Base-by-base conservation (phyloP, 73 alveolate genomes). In the Uronychia binucleata region DNA sequence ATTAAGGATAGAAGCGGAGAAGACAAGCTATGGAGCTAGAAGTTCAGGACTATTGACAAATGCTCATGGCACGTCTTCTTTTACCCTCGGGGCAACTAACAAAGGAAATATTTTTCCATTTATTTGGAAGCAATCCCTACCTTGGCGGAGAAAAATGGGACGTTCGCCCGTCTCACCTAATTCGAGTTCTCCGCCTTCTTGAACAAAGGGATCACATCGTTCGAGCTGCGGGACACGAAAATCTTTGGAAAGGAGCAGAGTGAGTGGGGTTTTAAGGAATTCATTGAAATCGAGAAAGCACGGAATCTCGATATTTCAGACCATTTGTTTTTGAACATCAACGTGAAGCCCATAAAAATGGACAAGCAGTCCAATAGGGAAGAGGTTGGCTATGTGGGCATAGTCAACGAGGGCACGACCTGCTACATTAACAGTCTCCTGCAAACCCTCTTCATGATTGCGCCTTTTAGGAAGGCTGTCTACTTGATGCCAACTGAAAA, bases 401-500 rank as follows among this genome's bases (percentile, higher is more conserved):
- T 78, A 1, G 67, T 32, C 26, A 78, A 78, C 30, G 84, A 78
- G 30, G 84, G 84, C 31, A 30, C 74, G 29, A 78, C 84, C 28
- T 78, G 84, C 11, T 78, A 78, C 30, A 30, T 78, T 1, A 78
- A 78, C 84, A 32, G 76, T 29, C 76, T n/a, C 26, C 58, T 78
- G 31, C 84, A 78, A n/a, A 32, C 58, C 1, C 84, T 78, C 19
- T 78, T 32, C 30, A 30, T 57, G 14, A 31, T 78, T 1, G 76
- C 76, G n/a, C 84, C 84, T 30, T 32, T 78, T n/a, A 34, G 84
- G 78, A 86, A 89, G 75, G 97, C 97, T 1, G 96, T 96, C 31
- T 94, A 92, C 88, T 93, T 59, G 57, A 94, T 94, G 75, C 97
- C 98, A 5, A 88, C 95, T 0, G 90, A 92, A 77, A 90, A 89